A percentile compares a stretch with the other conserved stretches of the same genome.
Conservation (phyloP, 2,329 filamentous ascomycete species). For the Xylariaceae sp. region DNA sequence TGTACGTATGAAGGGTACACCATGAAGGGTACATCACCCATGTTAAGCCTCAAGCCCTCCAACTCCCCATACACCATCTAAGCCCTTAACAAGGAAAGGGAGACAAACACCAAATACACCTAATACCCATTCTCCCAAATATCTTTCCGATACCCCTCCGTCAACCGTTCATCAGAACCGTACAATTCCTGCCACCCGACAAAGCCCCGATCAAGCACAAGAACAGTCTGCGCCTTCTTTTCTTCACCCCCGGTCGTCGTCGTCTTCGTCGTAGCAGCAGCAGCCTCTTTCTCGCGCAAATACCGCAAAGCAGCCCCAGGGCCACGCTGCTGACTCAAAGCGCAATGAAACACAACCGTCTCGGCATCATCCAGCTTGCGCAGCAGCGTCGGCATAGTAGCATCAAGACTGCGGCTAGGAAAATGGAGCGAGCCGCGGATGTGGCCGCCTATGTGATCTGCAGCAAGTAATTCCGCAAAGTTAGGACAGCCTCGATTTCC, state of each 20-base stretch:
- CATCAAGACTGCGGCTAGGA: conserved; percentile 68
- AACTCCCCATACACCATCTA: no score
- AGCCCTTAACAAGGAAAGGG: no score
- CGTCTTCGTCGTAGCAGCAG: conserved; percentile 24
- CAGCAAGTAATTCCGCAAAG: no score
- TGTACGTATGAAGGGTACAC: no score
- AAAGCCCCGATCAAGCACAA: conserved; percentile 80
- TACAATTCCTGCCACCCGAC: conserved; percentile 82
- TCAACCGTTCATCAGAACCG: conserved; percentile 73
- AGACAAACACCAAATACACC: not conserved
- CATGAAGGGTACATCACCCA: no score
- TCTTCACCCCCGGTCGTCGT: conserved; percentile 19
- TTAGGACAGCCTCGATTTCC: not conserved
- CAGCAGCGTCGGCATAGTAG: conserved; percentile 75
- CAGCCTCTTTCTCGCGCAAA: conserved; percentile 61
- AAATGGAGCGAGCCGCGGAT: conserved; percentile 74
- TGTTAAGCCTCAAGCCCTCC: no score
- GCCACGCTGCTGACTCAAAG: conserved; percentile 83
- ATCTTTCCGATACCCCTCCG: conserved; percentile 79
- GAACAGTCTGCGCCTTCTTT: conserved; percentile 61
- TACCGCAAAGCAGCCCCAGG: conserved; percentile 81
- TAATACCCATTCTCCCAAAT: conserved; percentile 59
- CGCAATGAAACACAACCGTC: conserved; percentile 90
- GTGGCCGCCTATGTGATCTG: conserved; percentile 87
- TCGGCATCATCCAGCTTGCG: conserved; percentile 72